These are phyloP conservation scores for Vitis rotundifolia DNA, from an alignment of 164 flowering plant genomes.

Conservation along the genomic window DNA sequence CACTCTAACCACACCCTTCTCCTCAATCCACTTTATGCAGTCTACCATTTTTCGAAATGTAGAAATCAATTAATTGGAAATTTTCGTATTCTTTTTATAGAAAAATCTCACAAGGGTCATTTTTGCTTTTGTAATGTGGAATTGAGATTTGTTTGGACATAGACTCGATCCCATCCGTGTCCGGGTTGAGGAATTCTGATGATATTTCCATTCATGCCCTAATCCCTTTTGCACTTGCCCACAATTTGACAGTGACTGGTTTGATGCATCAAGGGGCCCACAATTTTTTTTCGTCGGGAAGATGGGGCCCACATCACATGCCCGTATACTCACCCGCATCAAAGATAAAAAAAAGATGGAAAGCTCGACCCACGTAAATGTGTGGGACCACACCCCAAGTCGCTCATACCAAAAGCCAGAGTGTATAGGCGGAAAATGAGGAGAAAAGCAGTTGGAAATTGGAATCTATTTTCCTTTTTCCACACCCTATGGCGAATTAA, in stretches of 20 bases:
- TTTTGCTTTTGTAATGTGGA: too few species aligned
- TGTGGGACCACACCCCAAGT: constrained; percentile 3
- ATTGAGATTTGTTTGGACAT: too few species aligned
- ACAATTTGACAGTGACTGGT: constrained; percentile 13
- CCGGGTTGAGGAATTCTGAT: too few species aligned
- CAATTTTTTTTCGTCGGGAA: not conserved
- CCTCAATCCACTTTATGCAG: too few species aligned
- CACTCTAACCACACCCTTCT: too few species aligned
- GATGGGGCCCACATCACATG: constrained; percentile 34
- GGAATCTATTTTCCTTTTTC: not conserved
- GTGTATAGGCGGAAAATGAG: not conserved
- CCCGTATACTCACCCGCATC: constrained; percentile 14
- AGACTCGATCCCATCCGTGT: too few species aligned
- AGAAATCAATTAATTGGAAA: too few species aligned
- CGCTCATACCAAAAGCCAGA: not conserved
- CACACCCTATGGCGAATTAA: not conserved
- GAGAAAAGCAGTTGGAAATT: not conserved
- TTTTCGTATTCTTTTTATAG: too few species aligned
- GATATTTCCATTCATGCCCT: too few species aligned
- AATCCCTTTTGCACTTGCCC: too few species aligned
- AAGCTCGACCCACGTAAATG: not conserved
- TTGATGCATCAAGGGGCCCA: constrained; percentile 6
- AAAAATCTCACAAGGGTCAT: too few species aligned
- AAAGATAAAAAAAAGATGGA: not conserved
- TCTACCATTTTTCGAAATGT: too few species aligned